Evolutionary conservation across 202 grass and related monocot species (phyloP).

Genomic region (Saccharum hybrid): DNA sequence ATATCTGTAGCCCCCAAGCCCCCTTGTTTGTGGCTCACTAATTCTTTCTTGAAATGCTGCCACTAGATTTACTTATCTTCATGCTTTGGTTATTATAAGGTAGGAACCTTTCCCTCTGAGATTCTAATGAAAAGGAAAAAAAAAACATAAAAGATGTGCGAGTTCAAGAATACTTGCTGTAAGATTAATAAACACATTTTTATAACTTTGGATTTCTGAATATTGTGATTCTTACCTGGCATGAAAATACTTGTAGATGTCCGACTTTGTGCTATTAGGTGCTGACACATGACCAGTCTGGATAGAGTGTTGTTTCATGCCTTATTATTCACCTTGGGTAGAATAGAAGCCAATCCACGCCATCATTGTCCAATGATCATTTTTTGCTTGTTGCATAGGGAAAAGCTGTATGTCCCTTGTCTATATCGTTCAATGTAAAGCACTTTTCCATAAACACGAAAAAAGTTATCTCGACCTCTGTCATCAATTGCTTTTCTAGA

Average conservation of each 20-base stretch:
- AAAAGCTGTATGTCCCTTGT: background rate
- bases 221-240: constrained; percentile 4
- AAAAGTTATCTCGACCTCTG: no score
- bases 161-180: background rate
- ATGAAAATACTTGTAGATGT: background rate
- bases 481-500: background rate
- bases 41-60: background rate
- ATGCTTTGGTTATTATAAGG: background rate
- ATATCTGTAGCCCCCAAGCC: no score
- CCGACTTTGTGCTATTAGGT: background rate
- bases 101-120: background rate
- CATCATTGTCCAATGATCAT: background rate
- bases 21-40: background rate
- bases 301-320: background rate
- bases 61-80: background rate
- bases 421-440: background rate
- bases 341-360: background rate
- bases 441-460: background rate
- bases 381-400: constrained; percentile 1
- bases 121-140: background rate
- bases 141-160: background rate
- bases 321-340: background rate
- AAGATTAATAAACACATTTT: background rate
- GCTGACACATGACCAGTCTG: background rate
- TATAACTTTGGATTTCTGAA: background rate